Conservation (phyloP, 2,329 filamentous ascomycete genomes). For the Bipolaris gigantea region DNA sequence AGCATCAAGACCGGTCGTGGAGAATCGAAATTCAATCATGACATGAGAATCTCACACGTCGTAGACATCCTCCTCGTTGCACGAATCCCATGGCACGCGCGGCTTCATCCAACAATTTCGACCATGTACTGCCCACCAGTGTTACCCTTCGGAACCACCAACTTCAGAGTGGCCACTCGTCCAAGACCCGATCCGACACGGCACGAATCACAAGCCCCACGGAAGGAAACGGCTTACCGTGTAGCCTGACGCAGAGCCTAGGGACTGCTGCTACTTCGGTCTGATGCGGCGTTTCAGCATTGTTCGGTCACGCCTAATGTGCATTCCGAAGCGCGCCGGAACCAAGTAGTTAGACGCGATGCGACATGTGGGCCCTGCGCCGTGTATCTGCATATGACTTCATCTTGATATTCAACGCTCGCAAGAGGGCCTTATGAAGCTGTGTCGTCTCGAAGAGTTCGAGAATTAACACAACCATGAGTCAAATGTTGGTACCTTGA, state of each 20-base stretch:
- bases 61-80: neutral
- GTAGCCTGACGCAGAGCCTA: neutral
- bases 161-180: neutral
- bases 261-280: neutral
- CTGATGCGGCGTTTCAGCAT: neutral
- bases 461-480: neutral
- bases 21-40: neutral
- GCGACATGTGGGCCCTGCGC: neutral
- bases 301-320: neutral
- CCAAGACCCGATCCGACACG: neutral
- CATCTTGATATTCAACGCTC: neutral
- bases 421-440: neutral
- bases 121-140: neutral
- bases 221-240: neutral
- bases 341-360: neutral
- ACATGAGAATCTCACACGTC: neutral
- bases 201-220: neutral
- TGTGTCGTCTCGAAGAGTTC: neutral
- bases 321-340: neutral
- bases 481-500: conserved; percentile 1
- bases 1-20: neutral
- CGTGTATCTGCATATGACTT: neutral
- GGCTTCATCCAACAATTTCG: neutral
- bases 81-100: neutral
- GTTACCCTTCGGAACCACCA: neutral